These are phyloP conservation scores for Cavenderia fasciculata DNA, from an alignment of 78 protist species.

Conservation along the genomic window DNA sequence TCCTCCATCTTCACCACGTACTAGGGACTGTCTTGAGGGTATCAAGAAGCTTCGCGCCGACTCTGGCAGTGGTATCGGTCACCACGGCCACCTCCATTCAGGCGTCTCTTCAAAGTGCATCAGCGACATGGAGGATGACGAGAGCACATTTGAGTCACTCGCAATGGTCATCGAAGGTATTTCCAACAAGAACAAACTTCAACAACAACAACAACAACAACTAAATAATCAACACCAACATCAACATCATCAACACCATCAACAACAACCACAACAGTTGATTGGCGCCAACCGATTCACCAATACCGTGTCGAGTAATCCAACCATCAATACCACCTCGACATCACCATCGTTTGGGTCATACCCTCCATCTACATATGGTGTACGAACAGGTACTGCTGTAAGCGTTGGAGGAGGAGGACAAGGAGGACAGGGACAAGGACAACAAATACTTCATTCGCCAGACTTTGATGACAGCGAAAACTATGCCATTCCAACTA, in stretches of 20 bases:
- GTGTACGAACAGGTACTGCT: too few relatives aligned
- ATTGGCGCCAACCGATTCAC: not conserved
- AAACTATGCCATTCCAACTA: slow-evolving; percentile 44
- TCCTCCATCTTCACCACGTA: too few relatives aligned
- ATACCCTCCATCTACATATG: not conserved
- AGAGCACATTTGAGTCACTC: too few relatives aligned
- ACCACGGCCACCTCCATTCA: too few relatives aligned
- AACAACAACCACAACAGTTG: not conserved
- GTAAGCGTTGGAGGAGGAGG: not conserved
- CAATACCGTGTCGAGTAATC: not conserved
- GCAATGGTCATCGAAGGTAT: not conserved
- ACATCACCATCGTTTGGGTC: not conserved
- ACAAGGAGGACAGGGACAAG: not conserved
- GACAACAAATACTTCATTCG: not conserved
- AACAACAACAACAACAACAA: not conserved
- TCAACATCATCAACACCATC: not conserved
- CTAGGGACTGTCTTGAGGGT: too few relatives aligned
- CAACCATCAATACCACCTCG: not conserved
- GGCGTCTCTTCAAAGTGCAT: too few relatives aligned
- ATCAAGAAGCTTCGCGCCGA: too few relatives aligned
- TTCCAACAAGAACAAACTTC: slow-evolving; percentile 7
- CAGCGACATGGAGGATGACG: too few relatives aligned
- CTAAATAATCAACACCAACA: not conserved
- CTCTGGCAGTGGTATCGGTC: too few relatives aligned
- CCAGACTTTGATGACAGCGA: slow-evolving; percentile 19